A percentile compares a stretch with the other conserved stretches of the same genome.
Evolutionary conservation across 768 basidiomycete genomes (phyloP).

Genomic region (Chalciporus piperatus): DNA sequence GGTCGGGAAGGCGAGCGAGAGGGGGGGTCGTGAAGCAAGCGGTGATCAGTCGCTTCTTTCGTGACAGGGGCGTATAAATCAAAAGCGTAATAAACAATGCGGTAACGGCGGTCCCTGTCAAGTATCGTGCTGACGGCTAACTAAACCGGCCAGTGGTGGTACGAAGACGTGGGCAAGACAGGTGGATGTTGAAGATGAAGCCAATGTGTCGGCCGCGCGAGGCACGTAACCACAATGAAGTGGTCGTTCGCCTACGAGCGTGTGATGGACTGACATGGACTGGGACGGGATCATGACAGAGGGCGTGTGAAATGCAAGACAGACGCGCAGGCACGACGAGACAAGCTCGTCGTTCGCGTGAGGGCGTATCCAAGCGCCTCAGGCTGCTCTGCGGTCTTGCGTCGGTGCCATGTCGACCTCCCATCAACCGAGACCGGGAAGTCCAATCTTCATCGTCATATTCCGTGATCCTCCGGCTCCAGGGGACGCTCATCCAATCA

Average conservation of each 20-base stretch:
- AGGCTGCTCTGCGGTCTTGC: slow-evolving; percentile 64
- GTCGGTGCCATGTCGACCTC: slow-evolving; percentile 58
- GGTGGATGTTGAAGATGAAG: slow-evolving; percentile 37
- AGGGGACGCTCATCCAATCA: slow-evolving; percentile 13
- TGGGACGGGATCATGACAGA: slow-evolving; percentile 43
- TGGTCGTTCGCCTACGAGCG: slow-evolving; percentile 74
- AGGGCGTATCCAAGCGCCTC: slow-evolving; percentile 53
- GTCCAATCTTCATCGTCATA: slow-evolving; percentile 49
- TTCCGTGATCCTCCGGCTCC: slow-evolving; percentile 32
- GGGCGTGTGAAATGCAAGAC: slow-evolving; percentile 42
- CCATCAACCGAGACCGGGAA: slow-evolving; percentile 50
- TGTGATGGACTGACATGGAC: slow-evolving; percentile 50
- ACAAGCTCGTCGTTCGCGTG: slow-evolving; percentile 49
- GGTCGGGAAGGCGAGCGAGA: slow-evolving; percentile 14
- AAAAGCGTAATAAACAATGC: slow-evolving; percentile 45
- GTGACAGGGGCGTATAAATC: slow-evolving; percentile 35
- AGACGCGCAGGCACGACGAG: slow-evolving; percentile 51
- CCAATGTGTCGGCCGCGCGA: slow-evolving; percentile 78
- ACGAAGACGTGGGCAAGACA: slow-evolving; percentile 22
- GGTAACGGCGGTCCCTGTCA: slow-evolving; percentile 25
- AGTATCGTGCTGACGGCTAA: slow-evolving; percentile 22
- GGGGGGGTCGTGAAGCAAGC: slow-evolving; percentile 30
- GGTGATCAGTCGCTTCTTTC: slow-evolving; percentile 47
- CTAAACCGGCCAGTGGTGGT: slow-evolving; percentile 23
- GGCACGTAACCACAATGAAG: slow-evolving; percentile 79